Evolutionary conservation across 1,284 basidiomycete species (phyloP).

Genomic region (Austropuccinia psidii): DNA sequence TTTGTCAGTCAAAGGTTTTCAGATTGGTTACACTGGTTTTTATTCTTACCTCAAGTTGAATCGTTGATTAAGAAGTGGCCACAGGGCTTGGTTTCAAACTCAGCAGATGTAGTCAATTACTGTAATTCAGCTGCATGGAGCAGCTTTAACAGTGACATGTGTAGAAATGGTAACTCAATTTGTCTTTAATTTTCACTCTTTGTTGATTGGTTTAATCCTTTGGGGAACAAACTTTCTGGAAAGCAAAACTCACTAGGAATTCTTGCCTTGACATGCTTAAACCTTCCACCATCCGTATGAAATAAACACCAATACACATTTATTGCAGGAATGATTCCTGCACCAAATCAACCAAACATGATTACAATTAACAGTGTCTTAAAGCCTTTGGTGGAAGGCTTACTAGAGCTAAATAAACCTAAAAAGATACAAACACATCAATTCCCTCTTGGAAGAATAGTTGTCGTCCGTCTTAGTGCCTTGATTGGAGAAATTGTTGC

Average conservation of each 20-base stretch:
- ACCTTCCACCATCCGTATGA: not conserved
- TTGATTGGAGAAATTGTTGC: too few species aligned
- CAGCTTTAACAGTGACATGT: too few species aligned
- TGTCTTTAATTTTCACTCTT: not conserved
- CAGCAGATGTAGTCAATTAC: not conserved
- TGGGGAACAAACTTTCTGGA: not conserved
- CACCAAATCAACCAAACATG: too few species aligned
- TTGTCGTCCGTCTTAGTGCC: too few species aligned
- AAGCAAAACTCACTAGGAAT: not conserved
- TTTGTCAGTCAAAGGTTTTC: not conserved
- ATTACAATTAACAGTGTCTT: too few species aligned
- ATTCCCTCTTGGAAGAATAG: too few species aligned
- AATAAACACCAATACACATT: not conserved
- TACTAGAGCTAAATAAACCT: too few species aligned
- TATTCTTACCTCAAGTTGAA: slow-evolving; percentile 7
- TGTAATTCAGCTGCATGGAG: too few species aligned
- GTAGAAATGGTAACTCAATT: too few species aligned
- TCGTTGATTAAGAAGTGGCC: slow-evolving; percentile 5
- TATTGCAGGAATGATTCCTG: not conserved
- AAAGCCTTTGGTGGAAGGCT: too few species aligned
- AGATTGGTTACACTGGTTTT: slow-evolving; percentile 7
- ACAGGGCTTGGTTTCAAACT: not conserved
- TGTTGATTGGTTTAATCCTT: not conserved
- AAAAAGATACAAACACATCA: too few species aligned
- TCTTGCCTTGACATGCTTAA: not conserved